Conservation (phyloP, 495 filamentous ascomycete genomes). For the Bathelium albidoporum region DNA sequence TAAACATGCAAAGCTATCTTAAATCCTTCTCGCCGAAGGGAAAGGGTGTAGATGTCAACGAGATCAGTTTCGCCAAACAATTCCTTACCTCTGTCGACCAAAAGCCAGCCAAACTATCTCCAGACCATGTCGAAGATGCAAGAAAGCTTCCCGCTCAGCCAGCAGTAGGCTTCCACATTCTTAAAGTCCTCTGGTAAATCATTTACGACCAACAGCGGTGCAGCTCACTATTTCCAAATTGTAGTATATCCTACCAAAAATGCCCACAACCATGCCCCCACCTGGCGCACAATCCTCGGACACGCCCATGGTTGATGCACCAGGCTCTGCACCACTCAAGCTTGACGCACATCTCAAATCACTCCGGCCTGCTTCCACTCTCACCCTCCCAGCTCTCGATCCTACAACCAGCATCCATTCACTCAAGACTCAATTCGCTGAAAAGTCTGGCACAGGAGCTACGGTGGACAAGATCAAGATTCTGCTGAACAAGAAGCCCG, state of each 20-base stretch:
- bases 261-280: conserved; percentile 29
- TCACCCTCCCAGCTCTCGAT: conserved; percentile 48
- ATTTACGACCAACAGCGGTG: conserved; percentile 5
- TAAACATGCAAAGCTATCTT: background rate
- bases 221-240: background rate
- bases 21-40: background rate
- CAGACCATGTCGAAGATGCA: conserved; percentile 80
- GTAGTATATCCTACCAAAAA: conserved; percentile 43
- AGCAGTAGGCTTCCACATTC: conserved; percentile 48
- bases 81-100: conserved; percentile 73
- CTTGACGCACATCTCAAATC: conserved; percentile 43
- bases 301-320: conserved; percentile 17
- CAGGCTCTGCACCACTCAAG: conserved; percentile 37
- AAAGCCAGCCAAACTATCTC: conserved; percentile 61
- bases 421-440: conserved; percentile 53
- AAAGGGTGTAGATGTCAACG: background rate
- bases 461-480: conserved; percentile 67
- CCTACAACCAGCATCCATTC: conserved; percentile 62
- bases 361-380: conserved; percentile 55
- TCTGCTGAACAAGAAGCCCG: conserved; percentile 72
- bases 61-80: conserved; percentile 54
- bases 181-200: conserved; percentile 1
- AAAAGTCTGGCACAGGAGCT: conserved; percentile 35
- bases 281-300: conserved; percentile 26
- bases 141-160: conserved; percentile 56